Conservation (phyloP, 73 alveolate species). For the Symbiodinium natans region DNA sequence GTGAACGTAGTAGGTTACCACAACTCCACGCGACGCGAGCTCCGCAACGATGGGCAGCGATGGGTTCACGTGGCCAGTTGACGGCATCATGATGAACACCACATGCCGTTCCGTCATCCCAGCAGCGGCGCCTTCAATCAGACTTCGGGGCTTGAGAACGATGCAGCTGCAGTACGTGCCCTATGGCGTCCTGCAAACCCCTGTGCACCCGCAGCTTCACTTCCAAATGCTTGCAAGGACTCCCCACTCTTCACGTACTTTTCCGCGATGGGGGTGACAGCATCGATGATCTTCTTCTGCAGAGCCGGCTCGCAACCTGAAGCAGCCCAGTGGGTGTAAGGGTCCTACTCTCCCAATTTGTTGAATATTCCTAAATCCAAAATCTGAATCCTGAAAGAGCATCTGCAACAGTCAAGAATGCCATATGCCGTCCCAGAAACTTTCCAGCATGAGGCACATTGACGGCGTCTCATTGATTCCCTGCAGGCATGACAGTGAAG, state of each 20-base stretch:
- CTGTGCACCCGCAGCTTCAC: too few relatives aligned
- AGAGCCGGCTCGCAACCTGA: slow-evolving; percentile 30
- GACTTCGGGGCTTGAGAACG: too few relatives aligned
- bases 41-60: not conserved
- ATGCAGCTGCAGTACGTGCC: too few relatives aligned
- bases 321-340: not conserved
- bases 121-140: not conserved
- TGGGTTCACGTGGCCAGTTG: not conserved
- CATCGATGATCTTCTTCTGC: slow-evolving; percentile 27
- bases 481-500: not conserved
- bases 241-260: slow-evolving; percentile 71
- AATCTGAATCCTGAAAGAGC: too few relatives aligned
- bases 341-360: too few relatives aligned
- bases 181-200: too few relatives aligned
- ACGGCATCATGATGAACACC: not conserved
- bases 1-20: not conserved
- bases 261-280: slow-evolving; percentile 77
- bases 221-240: not conserved
- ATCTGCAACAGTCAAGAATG: too few relatives aligned
- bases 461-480: slow-evolving; percentile 77
- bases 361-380: too few relatives aligned
- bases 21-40: not conserved
- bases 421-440: too few relatives aligned
- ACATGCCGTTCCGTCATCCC: not conserved
- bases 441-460: slow-evolving; percentile 84